These are phyloP conservation scores for Tetracladium maxilliforme DNA, from an alignment of 2,329 filamentous ascomycete genomes.

Conservation along the genomic window DNA sequence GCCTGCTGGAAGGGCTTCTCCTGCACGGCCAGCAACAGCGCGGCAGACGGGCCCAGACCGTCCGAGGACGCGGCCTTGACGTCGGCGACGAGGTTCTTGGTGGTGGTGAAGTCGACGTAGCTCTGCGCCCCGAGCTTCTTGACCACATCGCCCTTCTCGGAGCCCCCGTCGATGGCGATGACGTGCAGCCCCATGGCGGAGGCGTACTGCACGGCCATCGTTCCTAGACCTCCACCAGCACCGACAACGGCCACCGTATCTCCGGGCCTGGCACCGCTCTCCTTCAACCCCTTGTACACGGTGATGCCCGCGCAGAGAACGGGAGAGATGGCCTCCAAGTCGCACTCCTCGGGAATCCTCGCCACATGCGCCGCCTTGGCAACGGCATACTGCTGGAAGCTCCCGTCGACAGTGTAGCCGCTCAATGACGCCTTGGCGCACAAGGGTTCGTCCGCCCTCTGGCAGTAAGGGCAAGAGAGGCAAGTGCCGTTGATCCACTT, in stretches of 20 bases:
- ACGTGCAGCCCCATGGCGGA: conserved; percentile 75
- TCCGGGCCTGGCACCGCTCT: conserved; percentile 59
- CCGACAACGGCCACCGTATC: conserved; percentile 75
- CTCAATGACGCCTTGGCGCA: conserved; percentile 64
- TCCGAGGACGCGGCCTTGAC: conserved; percentile 71
- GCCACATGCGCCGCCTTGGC: conserved; percentile 78
- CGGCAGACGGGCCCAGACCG: conserved; percentile 74
- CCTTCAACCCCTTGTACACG: conserved; percentile 85
- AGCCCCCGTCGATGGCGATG: conserved; percentile 72
- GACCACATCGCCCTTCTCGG: conserved; percentile 64
- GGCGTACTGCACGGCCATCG: conserved; percentile 72
- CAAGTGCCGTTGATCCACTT: conserved; percentile 92
- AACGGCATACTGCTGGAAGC: conserved; percentile 85
- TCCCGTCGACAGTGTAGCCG: conserved; percentile 85
- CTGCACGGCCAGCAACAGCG: conserved; percentile 69
- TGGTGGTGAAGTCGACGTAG: conserved; percentile 70
- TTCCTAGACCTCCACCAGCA: conserved; percentile 71
- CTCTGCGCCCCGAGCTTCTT: conserved; percentile 52
- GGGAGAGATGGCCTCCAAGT: conserved; percentile 64
- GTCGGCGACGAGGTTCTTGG: conserved; percentile 66
- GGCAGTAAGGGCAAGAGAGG: conserved; percentile 71
- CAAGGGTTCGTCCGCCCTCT: conserved; percentile 66
- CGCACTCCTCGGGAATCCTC: conserved; percentile 61
- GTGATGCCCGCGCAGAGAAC: conserved; percentile 78
- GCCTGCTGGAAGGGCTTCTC: conserved; percentile 97